A percentile compares a stretch with the other conserved stretches of the same genome.
Conservation (phyloP, 345 rosid genomes). For the Pistacia atlantica region DNA sequence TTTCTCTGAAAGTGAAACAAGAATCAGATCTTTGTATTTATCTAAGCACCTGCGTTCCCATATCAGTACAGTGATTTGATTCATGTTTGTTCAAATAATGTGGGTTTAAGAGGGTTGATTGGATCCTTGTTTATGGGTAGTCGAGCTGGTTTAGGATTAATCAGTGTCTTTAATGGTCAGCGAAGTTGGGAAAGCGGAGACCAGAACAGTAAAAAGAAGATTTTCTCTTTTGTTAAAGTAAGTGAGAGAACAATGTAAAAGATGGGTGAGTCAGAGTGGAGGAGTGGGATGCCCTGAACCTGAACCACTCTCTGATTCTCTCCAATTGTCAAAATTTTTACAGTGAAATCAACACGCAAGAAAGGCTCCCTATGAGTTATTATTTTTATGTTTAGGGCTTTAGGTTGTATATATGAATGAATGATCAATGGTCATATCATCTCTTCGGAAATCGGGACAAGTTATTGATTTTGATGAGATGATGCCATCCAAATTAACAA, state of each 20-base stretch:
- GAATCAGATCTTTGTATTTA: constrained; percentile 25
- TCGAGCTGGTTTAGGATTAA: constrained; percentile 17
- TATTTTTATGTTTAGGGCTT: background rate
- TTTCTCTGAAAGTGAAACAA: constrained; percentile 31
- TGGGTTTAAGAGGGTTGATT: background rate
- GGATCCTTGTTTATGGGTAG: constrained; percentile 11
- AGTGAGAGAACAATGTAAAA: constrained; percentile 1
- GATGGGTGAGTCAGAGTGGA: background rate
- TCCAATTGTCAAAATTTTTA: background rate
- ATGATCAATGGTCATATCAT: background rate
- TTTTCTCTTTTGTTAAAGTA: constrained; percentile 25
- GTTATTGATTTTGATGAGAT: constrained; percentile 17
- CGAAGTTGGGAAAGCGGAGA: constrained; percentile 67
- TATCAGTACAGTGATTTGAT: background rate
- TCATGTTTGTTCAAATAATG: background rate
- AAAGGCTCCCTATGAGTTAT: no score
- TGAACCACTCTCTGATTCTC: background rate
- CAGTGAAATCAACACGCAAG: no score
- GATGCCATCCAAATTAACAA: background rate
- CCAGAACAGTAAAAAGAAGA: constrained; percentile 53
- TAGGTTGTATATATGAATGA: background rate
- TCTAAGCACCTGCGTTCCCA: background rate
- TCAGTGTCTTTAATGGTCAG: constrained; percentile 57
- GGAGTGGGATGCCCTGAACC: no score
- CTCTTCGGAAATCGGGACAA: constrained; percentile 24